Base-by-base conservation (phyloP, 1,284 basidiomycete genomes). In the Ustilago crameri region DNA sequence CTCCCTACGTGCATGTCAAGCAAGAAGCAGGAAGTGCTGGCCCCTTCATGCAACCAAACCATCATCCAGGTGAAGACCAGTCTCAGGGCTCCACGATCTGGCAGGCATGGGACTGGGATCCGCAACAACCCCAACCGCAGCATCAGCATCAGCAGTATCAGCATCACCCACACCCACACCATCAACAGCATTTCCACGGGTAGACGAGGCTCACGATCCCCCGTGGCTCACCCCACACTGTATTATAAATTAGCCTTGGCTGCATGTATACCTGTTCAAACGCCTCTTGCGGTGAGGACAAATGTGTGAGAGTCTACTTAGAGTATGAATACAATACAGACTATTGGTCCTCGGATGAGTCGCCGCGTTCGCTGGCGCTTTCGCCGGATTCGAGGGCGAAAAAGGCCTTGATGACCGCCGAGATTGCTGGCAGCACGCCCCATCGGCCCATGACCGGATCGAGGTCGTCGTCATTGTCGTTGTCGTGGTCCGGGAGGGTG, bases 371-470 rank as follows among this genome's bases (percentile, higher is more conserved):
- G n/a, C n/a, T n/a, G n/a, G n/a, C n/a, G n/a, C n/a, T n/a, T n/a
- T n/a, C n/a, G n/a, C 51, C 62, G 5, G 40, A 22, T 2, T 60
- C 42, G 10, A 71, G 27, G 1, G 41, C 34, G 26, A 71, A 71
- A 26, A 71, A 71, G 3, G 68, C 68, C 32, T 51, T 55, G 0
- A 71, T 38, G 0, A 47, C 42, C 0, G 68, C 68, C 20, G 53
- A 23, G 7, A 71, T 17, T 1, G 54, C 46, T 0, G 58, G 30
- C 5, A 37, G 12, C 12, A 71, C 17, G 4, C 62, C 68, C 41
- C 46, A 71, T 32, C 57, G 57, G 14, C 68, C 68, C 12, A 49
- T 30, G 0, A 22, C 4, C 5, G 26, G 41, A 18, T 55, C 51
- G 15, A 41, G 17, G 3, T 53, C 57, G 0, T 56, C 53, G 0